These are phyloP conservation scores for Hibiscus trionum DNA, from an alignment of 345 rosid genomes.

Conservation along the genomic window DNA sequence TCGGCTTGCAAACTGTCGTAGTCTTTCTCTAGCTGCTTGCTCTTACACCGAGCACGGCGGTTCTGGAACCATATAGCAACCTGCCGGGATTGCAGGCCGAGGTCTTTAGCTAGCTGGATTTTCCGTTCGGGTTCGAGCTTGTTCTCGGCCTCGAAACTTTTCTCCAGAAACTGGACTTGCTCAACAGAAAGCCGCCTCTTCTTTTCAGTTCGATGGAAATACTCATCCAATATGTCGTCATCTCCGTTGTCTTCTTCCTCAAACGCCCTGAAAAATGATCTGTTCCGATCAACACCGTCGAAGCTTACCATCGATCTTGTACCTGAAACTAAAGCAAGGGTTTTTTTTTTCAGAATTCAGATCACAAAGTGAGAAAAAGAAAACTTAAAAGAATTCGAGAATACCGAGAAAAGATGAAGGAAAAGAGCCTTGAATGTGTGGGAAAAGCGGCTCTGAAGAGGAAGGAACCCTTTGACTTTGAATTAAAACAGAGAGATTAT, in stretches of 20 bases:
- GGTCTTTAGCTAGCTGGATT: slow-evolving; percentile 54
- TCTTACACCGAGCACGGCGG: slow-evolving; percentile 55
- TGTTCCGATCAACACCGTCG: slow-evolving; percentile 25
- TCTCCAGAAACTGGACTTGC: slow-evolving; percentile 59
- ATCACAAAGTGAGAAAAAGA: background rate
- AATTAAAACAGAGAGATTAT: slow-evolving; percentile 32
- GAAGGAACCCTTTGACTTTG: slow-evolving; percentile 31
- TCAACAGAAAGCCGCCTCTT: slow-evolving; percentile 37
- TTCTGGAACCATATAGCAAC: slow-evolving; percentile 68
- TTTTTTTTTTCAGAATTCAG: background rate
- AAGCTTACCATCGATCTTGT: slow-evolving; percentile 43
- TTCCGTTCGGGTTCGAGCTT: slow-evolving; percentile 64
- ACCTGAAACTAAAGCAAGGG: slow-evolving; percentile 18
- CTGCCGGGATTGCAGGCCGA: slow-evolving; percentile 62
- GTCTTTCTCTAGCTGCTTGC: slow-evolving; percentile 57
- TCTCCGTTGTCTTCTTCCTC: slow-evolving; percentile 43
- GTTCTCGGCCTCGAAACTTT: slow-evolving; percentile 49
- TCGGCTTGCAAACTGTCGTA: slow-evolving; percentile 37
- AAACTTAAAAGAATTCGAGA: background rate
- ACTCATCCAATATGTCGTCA: slow-evolving; percentile 38
- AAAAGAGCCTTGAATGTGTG: slow-evolving; percentile 31
- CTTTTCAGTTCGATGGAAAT: slow-evolving; percentile 39
- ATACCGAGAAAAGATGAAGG: slow-evolving; percentile 47
- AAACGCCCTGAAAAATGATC: slow-evolving; percentile 23
- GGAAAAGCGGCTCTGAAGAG: slow-evolving; percentile 37